A percentile compares a stretch with the other conserved stretches of the same genome.
phyloP scores from a whole-genome alignment of 2,329 filamentous ascomycete species.

The Blumeriella jaapii region DNA sequence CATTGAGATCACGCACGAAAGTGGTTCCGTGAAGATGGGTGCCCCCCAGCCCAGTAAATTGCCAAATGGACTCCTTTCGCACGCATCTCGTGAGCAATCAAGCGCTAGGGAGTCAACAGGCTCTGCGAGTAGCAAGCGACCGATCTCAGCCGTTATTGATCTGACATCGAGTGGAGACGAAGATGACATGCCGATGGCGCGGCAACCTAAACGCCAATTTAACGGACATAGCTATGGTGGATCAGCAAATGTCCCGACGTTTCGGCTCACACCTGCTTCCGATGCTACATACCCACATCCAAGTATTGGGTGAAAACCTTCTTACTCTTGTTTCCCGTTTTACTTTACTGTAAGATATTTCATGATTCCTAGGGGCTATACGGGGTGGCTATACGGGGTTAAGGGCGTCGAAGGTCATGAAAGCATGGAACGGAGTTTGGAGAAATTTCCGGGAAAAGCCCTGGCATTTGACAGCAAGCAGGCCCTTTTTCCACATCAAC shows the following conservation, averaged over 20 bases:
- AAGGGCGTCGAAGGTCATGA: neutral
- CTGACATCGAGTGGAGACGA: constrained; percentile 42
- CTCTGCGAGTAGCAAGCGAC: constrained; percentile 30
- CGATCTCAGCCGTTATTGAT: constrained; percentile 39
- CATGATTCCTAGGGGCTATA: constrained; percentile 5
- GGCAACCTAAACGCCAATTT: constrained; percentile 26
- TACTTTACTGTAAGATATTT: constrained; percentile 5
- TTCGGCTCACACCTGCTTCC: constrained; percentile 9
- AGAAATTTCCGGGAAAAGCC: no score
- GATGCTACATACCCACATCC: constrained; percentile 1
- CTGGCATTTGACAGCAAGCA: no score
- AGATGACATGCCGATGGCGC: constrained; percentile 32
- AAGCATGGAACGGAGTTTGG: neutral
- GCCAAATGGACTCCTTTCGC: constrained; percentile 12
- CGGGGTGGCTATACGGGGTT: constrained; percentile 1
- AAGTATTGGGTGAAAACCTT: neutral
- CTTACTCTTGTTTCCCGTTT: neutral
- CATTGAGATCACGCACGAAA: constrained; percentile 34
- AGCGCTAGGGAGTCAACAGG: constrained; percentile 20
- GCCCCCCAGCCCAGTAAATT: constrained; percentile 16
- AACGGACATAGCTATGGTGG: constrained; percentile 10
- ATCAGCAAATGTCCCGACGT: constrained; percentile 6
- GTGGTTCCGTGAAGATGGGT: constrained; percentile 24
- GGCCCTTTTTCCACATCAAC: no score
- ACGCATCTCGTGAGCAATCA: constrained; percentile 26